Evolutionary conservation across 2,329 filamentous ascomycete species (phyloP).

Genomic region (Fusarium sp.): DNA sequence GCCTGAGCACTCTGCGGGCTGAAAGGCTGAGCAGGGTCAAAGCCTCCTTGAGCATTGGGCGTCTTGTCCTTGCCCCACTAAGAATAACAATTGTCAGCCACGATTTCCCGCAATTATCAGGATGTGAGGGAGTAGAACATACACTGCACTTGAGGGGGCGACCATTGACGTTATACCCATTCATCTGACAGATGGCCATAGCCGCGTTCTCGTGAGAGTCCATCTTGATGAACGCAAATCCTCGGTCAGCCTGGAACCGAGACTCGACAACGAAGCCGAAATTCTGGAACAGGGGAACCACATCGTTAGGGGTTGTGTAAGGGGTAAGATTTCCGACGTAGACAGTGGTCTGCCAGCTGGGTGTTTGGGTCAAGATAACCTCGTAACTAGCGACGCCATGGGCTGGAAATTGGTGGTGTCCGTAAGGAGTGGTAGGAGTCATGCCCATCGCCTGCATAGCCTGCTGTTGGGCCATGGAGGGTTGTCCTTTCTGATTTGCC

Average conservation of each 20-base stretch:
- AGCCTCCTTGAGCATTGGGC: constrained; percentile 75
- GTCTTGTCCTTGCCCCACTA: constrained; percentile 99
- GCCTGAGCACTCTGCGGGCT: constrained; percentile 81
- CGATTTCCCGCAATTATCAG: neutral
- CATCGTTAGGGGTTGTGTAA: constrained; percentile 95
- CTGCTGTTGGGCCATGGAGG: constrained; percentile 97
- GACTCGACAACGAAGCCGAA: constrained; percentile 98
- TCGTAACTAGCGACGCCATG: constrained; percentile 98
- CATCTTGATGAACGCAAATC: constrained; percentile 99
- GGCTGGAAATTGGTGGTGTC: constrained; percentile 97
- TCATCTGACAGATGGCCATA: constrained; percentile 98
- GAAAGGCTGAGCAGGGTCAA: constrained; percentile 80
- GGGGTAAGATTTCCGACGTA: constrained; percentile 98
- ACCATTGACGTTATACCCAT: constrained; percentile 97
- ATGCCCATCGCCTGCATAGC: constrained; percentile 98
- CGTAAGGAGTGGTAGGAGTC: constrained; percentile 95
- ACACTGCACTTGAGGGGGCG: constrained; percentile 98
- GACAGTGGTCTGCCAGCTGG: constrained; percentile 97
- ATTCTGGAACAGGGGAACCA: constrained; percentile 98
- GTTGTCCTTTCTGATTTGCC: constrained; percentile 99
- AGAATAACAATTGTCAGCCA: constrained; percentile 40
- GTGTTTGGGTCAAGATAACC: constrained; percentile 94
- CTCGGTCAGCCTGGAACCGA: constrained; percentile 96
- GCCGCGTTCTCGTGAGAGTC: constrained; percentile 97
- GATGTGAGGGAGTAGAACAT: constrained; percentile 61